These are phyloP conservation scores for Malassezia obtusa DNA, from an alignment of 1,284 basidiomycete species.

Conservation along the genomic window DNA sequence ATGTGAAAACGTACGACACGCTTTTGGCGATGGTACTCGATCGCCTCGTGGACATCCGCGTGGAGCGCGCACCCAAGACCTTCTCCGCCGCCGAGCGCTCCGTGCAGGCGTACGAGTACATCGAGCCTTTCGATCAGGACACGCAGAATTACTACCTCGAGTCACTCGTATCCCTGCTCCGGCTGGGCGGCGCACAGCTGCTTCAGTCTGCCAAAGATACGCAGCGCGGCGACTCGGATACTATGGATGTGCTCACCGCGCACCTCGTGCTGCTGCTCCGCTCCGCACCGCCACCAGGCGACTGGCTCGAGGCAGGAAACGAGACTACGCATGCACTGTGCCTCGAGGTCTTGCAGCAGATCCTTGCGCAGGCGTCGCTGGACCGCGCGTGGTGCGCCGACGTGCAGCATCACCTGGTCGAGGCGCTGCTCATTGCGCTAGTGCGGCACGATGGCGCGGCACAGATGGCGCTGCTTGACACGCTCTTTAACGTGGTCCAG, in stretches of 20 bases:
- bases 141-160: conserved; percentile 61
- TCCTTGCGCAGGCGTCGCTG: conserved; percentile 64
- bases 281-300: conserved; percentile 4
- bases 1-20: conserved; percentile 34
- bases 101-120: conserved; percentile 53
- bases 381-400: conserved; percentile 55
- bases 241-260: conserved; percentile 21
- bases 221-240: not conserved
- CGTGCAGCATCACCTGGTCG: conserved; percentile 58
- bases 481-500: conserved; percentile 54
- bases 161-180: conserved; percentile 64
- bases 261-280: conserved; percentile 20
- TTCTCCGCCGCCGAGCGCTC: not conserved
- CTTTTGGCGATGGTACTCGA: conserved; percentile 23
- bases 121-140: conserved; percentile 66
- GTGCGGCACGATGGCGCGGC: conserved; percentile 48
- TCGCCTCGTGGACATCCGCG: conserved; percentile 2
- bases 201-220: not conserved
- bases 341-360: conserved; percentile 60
- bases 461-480: conserved; percentile 73
- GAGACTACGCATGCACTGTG: conserved; percentile 58
- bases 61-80: not conserved
- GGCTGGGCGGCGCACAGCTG: conserved; percentile 71
- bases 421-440: conserved; percentile 65
- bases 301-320: not conserved